Evolutionary conservation across 306 rosid species (phyloP), one percentile per base, ranked within the genome.

Genomic region (Ochetophila trinervis): DNA sequence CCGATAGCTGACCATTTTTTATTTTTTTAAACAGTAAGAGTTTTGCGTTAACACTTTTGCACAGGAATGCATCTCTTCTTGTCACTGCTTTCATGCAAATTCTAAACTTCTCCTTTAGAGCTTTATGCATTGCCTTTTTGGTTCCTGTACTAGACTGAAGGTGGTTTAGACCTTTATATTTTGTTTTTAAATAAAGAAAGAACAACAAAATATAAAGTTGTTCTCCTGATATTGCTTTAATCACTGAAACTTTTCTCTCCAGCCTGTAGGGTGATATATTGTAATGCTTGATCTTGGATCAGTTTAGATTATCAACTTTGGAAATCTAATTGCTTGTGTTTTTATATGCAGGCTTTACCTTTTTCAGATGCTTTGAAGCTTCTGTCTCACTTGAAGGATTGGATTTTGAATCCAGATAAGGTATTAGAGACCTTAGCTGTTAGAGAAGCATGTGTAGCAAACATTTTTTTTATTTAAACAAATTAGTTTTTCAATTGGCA

Each of bases 291-390:
- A 34, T 5, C 6, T 65, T 42, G 50, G 12, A 44, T 62, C 6
- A 9, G 19, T 52, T 51, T 12, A 61, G 23, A 52, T 63, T 57
- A 65, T 74, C 42, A 16, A 75, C 61, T 54, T 48, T 45, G 49
- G 40, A 45, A 49, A 9, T 45, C 68, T 66, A 69, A 72, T 16
- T 22, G 56, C 21, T 53, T 19, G 54, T 54, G 49, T 68, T 34
- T 78, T 42, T 45, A 53, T 66, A 30, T 87, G 77, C 85, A 93
- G 98, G 88, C 93, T 72, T 80, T 93, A 71, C 89, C 98, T 4
- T 93, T 93, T 74, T 76, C 98, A 18, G 98, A 92, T 74, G 91
- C 96, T 51, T 79, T 93, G 78, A 89, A 82, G 75, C 88, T 93
- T 67, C 60, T 89, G 66, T 75, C 92, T 27, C 87, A 85, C 87